A percentile compares a stretch with the other conserved stretches of the same genome.
Evolutionary conservation across 768 basidiomycete genomes (phyloP).

Genomic region (Pleurotus giganteus): DNA sequence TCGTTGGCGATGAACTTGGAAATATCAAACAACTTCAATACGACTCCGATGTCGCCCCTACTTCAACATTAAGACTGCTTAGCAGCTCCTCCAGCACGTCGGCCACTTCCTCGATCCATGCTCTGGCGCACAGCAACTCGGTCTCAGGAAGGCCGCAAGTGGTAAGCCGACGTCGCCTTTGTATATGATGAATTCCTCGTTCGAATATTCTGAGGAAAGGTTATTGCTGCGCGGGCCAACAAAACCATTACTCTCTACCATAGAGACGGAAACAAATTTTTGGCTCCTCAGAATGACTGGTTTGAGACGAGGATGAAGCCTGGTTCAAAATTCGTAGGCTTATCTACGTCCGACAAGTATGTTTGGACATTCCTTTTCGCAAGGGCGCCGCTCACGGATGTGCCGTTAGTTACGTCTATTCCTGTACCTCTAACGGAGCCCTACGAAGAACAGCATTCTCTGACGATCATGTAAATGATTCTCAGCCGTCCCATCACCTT

Average conservation of each 20-base stretch:
- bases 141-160: conserved; percentile 26
- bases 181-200: neutral
- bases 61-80: conserved; percentile 30
- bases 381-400: conserved; percentile 1
- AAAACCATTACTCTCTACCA: conserved; percentile 49
- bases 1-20: conserved; percentile 78
- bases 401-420: conserved; percentile 46
- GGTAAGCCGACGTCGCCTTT: conserved; percentile 28
- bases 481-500: conserved; percentile 21
- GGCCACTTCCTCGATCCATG: conserved; percentile 30
- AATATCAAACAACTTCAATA: conserved; percentile 64
- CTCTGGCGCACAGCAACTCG: conserved; percentile 24
- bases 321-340: conserved; percentile 59
- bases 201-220: conserved; percentile 44
- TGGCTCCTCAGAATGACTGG: conserved; percentile 51
- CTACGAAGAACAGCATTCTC: conserved; percentile 46
- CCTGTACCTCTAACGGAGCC: conserved; percentile 78
- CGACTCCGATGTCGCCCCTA: conserved; percentile 28
- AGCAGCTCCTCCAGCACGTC: conserved; percentile 23
- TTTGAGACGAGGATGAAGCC: conserved; percentile 57
- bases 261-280: conserved; percentile 38
- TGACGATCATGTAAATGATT: conserved; percentile 16
- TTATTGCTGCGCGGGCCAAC: conserved; percentile 63
- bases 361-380: conserved; percentile 15
- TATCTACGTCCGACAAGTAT: conserved; percentile 50